phyloP scores from a whole-genome alignment of 768 basidiomycete species.

The Leccinum rimulosum region DNA sequence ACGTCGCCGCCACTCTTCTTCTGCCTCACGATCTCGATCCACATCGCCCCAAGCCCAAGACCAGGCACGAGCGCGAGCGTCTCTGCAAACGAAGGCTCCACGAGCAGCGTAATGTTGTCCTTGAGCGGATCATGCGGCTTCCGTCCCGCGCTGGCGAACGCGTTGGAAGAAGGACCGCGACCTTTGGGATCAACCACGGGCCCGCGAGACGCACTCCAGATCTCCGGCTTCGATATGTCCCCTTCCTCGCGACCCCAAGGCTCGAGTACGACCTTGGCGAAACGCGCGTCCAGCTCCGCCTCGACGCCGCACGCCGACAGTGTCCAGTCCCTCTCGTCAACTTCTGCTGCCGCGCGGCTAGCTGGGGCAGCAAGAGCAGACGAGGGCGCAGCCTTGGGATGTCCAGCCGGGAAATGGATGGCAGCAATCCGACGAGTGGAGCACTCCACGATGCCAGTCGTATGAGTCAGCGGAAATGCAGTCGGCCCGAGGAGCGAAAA shows the following conservation, averaged over 20 bases:
- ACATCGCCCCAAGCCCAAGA: slow-evolving; percentile 63
- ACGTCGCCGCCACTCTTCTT: slow-evolving; percentile 8
- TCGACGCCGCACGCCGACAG: slow-evolving; percentile 38
- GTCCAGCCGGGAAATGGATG: slow-evolving; percentile 38
- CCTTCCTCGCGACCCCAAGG: slow-evolving; percentile 51
- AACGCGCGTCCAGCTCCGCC: slow-evolving; percentile 42
- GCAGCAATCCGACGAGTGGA: slow-evolving; percentile 58
- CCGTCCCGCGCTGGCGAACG: slow-evolving; percentile 7
- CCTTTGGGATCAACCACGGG: slow-evolving; percentile 27
- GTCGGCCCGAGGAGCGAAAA: slow-evolving; percentile 52
- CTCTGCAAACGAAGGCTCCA: slow-evolving; percentile 44
- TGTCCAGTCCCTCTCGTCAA: slow-evolving; percentile 6
- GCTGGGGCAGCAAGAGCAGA: neutral
- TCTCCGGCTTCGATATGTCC: slow-evolving; percentile 35
- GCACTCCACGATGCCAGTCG: slow-evolving; percentile 61
- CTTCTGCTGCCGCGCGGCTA: slow-evolving; percentile 8
- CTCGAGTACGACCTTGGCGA: slow-evolving; percentile 50
- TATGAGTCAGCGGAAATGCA: slow-evolving; percentile 58
- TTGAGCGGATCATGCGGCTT: slow-evolving; percentile 48
- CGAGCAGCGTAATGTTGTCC: slow-evolving; percentile 59
- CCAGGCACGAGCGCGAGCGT: slow-evolving; percentile 42
- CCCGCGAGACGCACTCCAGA: slow-evolving; percentile 40
- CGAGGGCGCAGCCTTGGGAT: slow-evolving; percentile 9
- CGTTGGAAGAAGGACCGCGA: slow-evolving; percentile 3
- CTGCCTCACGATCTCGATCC: slow-evolving; percentile 61